Evolutionary conservation across 2,329 filamentous ascomycete genomes (phyloP), one percentile per base, ranked within the genome.

Genomic region (Aureobasidium sp.): DNA sequence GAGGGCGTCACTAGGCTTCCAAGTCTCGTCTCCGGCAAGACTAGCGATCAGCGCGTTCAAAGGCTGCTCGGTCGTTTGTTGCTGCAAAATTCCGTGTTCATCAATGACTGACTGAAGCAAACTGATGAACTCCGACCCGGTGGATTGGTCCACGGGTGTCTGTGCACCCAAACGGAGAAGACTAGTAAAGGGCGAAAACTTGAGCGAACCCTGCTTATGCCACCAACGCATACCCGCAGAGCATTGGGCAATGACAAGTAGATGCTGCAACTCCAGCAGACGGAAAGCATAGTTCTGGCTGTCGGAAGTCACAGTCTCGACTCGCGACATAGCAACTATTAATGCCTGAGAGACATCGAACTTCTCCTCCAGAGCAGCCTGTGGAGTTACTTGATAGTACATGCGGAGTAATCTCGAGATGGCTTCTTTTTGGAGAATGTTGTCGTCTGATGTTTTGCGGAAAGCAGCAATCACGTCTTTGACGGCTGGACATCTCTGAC

Each of bases 151-250:
- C 5, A 35, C 14, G 3, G 55, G 34, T 10, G 63, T 60, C 34
- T 60, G 73, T 3, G 75, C 71, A 30, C 77, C 73, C 5, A 86
- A 72, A 55, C 77, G 81, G 5, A 91, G 67, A 19, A 91, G 75
- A 0, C 83, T 82, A n/a, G 81, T 80, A 57, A 90, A 88, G 0
- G 86, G 85, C 3, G 86, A 88, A 34, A 80, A 72, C 19, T 65
- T 65, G n/a, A 86, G 72, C 1, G 76, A 76, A 71, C 76, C 79
- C 56, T 78, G 74, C 63, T 87, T 90, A 57, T 86, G 79, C 73
- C 93, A 96, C 91, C 91, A 97, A 57, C 86, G 83, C 83, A 95
- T 93, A 5, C 84, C 84, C 0, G 87, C 83, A 3, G 90, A 94
- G 61, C 84, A 81, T 57, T 83, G 80, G 3, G 90, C 89, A 64